phyloP scores from a whole-genome alignment of 2,329 filamentous ascomycete species.

The Pseudocercospora cruenta region DNA sequence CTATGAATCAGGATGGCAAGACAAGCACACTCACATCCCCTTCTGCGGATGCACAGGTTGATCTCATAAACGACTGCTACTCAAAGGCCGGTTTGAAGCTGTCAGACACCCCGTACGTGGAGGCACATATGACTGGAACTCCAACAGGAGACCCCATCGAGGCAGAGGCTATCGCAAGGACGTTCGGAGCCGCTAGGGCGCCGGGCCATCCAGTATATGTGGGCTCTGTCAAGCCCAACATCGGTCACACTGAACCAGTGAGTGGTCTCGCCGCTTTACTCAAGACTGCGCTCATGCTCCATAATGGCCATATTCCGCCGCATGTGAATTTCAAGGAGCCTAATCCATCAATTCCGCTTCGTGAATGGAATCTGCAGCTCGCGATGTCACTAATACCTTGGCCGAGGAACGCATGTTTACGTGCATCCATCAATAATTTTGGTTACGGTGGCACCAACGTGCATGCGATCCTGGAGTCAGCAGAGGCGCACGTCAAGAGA shows the following conservation, averaged over 20 bases:
- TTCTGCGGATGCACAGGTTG: slow-evolving; percentile 17
- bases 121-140: slow-evolving; percentile 37
- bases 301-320: slow-evolving; percentile 8
- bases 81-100: neutral
- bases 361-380: slow-evolving; percentile 23
- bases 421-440: slow-evolving; percentile 29
- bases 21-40: slow-evolving; percentile 37
- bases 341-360: slow-evolving; percentile 35
- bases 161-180: slow-evolving; percentile 9
- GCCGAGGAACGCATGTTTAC: slow-evolving; percentile 5
- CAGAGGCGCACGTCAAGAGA: slow-evolving; percentile 5
- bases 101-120: slow-evolving; percentile 30
- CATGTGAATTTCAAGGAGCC: slow-evolving; percentile 30
- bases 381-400: slow-evolving; percentile 11
- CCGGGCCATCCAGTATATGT: slow-evolving; percentile 22
- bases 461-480: slow-evolving; percentile 14
- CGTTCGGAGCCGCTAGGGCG: neutral
- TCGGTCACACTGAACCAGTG: slow-evolving; percentile 56
- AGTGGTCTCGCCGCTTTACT: slow-evolving; percentile 56
- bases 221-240: slow-evolving; percentile 39
- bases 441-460: slow-evolving; percentile 20
- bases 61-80: neutral
- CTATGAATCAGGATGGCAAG: neutral
- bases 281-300: slow-evolving; percentile 31
- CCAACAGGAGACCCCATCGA: slow-evolving; percentile 24